A percentile compares a stretch with the other conserved stretches of the same genome.
These are phyloP conservation scores for Withania somnifera DNA, from an alignment of 305 asterid genomes.

Conservation along the genomic window DNA sequence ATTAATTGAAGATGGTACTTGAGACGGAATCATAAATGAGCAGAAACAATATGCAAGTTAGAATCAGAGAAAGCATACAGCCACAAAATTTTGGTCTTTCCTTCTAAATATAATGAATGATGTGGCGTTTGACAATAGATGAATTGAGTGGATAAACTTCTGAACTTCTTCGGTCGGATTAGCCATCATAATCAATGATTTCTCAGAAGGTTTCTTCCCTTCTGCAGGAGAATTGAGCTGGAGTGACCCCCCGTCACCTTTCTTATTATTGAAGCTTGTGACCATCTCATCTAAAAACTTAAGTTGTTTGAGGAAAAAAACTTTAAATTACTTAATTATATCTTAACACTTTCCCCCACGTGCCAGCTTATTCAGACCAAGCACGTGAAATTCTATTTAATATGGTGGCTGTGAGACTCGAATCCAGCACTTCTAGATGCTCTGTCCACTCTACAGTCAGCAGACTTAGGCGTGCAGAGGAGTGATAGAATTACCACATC, in stretches of 20 bases:
- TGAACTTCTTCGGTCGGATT: neutral
- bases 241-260: neutral
- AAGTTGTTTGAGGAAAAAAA: neutral
- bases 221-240: neutral
- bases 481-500: neutral
- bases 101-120: neutral
- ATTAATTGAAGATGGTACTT: neutral
- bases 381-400: neutral
- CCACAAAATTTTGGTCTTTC: neutral
- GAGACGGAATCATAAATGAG: neutral
- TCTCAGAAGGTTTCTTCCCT: neutral
- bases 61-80: neutral
- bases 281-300: neutral
- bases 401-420: neutral
- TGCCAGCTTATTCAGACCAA: neutral
- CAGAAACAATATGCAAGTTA: neutral
- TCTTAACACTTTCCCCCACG: neutral
- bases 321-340: neutral
- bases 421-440: neutral
- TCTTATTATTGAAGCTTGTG: neutral
- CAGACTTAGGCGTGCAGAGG: neutral
- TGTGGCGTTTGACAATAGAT: neutral
- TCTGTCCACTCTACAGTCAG: neutral
- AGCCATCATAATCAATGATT: neutral
- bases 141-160: neutral